phyloP scores from a whole-genome alignment of 495 filamentous ascomycete species.

The Daldinia bambusicola region DNA sequence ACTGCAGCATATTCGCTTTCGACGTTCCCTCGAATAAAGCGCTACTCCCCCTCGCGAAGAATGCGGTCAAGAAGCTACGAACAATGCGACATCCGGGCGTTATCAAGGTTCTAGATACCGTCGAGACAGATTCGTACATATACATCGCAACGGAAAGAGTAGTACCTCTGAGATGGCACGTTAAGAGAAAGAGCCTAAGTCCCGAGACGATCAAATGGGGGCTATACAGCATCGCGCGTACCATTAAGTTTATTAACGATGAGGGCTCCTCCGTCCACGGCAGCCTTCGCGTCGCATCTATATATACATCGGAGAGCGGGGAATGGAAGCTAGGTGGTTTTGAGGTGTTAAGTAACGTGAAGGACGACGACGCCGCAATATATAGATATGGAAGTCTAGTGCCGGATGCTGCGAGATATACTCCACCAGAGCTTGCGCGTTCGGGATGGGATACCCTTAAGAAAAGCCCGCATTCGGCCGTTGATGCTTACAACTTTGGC shows the following conservation, averaged over 20 bases:
- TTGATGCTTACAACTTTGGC: conserved; percentile 88
- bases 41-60: conserved; percentile 84
- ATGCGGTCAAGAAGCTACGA: conserved; percentile 89
- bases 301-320: conserved; percentile 93
- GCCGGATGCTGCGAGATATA: conserved; percentile 82
- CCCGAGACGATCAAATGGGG: conserved; percentile 97
- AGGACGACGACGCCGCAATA: conserved; percentile 91
- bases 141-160: conserved; percentile 96
- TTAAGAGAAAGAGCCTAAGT: conserved; percentile 82
- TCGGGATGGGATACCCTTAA: conserved; percentile 90
- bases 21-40: conserved; percentile 82
- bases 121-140: conserved; percentile 93
- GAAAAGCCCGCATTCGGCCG: conserved; percentile 79
- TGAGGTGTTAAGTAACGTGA: conserved; percentile 91
- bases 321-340: conserved; percentile 98
- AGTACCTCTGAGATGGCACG: conserved; percentile 84
- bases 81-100: conserved; percentile 95
- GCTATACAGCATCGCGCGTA: conserved; percentile 84
- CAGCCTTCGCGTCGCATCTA: conserved; percentile 80
- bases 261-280: conserved; percentile 93
- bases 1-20: conserved; percentile 97
- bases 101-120: conserved; percentile 89
- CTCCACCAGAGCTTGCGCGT: conserved; percentile 85
- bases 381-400: conserved; percentile 89
- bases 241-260: conserved; percentile 93